These are phyloP conservation scores for Leptomonas seymouri DNA, from an alignment of 208 protist genomes.

Conservation along the genomic window DNA sequence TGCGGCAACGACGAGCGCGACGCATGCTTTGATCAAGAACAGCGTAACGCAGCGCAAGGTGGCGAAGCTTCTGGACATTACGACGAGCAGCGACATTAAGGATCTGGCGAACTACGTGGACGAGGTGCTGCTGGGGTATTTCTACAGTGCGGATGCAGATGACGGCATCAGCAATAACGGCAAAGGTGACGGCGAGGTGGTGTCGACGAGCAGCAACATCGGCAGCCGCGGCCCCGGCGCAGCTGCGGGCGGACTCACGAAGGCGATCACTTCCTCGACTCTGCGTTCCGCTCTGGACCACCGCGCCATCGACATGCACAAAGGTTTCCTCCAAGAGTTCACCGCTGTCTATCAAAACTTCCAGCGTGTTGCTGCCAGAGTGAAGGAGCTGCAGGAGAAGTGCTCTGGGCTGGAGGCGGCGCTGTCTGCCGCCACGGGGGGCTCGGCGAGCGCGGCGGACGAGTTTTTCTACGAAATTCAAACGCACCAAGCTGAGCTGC, in stretches of 20 bases:
- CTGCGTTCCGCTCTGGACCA: constrained; percentile 63
- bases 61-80: constrained; percentile 62
- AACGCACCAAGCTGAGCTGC: constrained; percentile 33
- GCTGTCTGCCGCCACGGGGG: constrained; percentile 6
- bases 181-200: constrained; percentile 10
- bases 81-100: constrained; percentile 56
- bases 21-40: constrained; percentile 12
- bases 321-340: constrained; percentile 64
- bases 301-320: constrained; percentile 63
- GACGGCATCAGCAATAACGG: constrained; percentile 1
- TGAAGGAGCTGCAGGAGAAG: constrained; percentile 52
- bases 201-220: constrained; percentile 4
- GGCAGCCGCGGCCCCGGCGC: background rate
- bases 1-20: background rate
- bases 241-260: background rate
- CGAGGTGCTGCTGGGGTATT: constrained; percentile 48
- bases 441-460: constrained; percentile 16
- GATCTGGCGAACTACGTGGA: constrained; percentile 71
- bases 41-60: constrained; percentile 31
- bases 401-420: constrained; percentile 32
- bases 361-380: constrained; percentile 46
- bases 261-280: constrained; percentile 16
- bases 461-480: constrained; percentile 32
- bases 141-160: constrained; percentile 27
- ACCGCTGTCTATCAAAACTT: constrained; percentile 56